Evolutionary conservation across 768 basidiomycete species (phyloP).

Genomic region (Termitomyces eurrhizus): DNA sequence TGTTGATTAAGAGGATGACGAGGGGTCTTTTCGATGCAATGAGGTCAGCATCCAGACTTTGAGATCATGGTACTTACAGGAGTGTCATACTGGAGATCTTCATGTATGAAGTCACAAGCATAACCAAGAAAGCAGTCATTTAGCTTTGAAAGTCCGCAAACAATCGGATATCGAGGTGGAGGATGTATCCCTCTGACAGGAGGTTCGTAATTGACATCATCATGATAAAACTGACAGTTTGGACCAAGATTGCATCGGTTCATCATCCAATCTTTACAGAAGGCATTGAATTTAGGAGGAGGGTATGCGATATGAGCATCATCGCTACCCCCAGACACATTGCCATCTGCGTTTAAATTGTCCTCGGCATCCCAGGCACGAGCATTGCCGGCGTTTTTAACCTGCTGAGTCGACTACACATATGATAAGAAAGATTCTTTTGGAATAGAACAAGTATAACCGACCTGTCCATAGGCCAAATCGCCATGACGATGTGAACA

Average conservation of each 20-base stretch:
- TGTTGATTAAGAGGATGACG: neutral
- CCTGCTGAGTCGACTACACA: neutral
- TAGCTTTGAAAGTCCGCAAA: conserved; percentile 5
- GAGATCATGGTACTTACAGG: neutral
- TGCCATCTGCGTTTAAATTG: neutral
- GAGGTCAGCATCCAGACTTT: neutral
- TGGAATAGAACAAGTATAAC: neutral
- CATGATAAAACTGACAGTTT: conserved; percentile 12
- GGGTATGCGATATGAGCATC: conserved; percentile 1
- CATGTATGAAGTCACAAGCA: conserved; percentile 12
- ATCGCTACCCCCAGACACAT: neutral
- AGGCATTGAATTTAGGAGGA: conserved; percentile 7
- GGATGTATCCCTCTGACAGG: conserved; percentile 16
- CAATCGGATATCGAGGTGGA: conserved; percentile 8
- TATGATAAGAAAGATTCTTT: neutral
- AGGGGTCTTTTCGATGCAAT: neutral
- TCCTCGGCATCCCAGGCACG: conserved; percentile 1
- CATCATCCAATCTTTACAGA: conserved; percentile 13
- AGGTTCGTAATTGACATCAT: conserved; percentile 14
- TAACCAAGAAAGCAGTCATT: conserved; percentile 7
- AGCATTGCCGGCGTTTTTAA: neutral
- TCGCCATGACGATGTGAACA: conserved; percentile 7
- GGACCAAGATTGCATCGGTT: conserved; percentile 12
- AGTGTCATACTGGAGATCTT: conserved; percentile 13
- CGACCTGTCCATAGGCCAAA: conserved; percentile 9